Evolutionary conservation across 805 yeast species (phyloP), one percentile per base, ranked within the genome.

Genomic region (Saturnispora serradocipensis): DNA sequence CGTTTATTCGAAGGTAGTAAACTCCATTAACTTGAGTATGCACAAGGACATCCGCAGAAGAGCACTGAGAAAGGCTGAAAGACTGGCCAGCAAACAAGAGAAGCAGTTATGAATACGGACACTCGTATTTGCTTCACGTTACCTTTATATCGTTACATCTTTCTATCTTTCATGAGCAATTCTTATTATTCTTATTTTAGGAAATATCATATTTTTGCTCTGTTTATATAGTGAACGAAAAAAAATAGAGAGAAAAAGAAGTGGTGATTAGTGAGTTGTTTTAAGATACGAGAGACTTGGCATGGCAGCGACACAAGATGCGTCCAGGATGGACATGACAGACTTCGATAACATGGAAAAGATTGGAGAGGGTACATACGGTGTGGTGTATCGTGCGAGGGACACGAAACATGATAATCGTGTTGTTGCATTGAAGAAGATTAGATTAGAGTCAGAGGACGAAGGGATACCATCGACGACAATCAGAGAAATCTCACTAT

Each of bases 401-500:
- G 97, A 91, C 65, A 81, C 82, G 45, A 83, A 81, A 58, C 89
- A 91, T 65, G 86, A 89, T 59, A 91, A 91, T 70, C 78, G 97
- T n/a, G 80, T 89, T 44, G 99, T 93, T 36, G 99, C 99, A 0
- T 73, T 93, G 59, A 93, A 93, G 68, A 95, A 93, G 70, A 95
- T 93, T 67, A 80, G 98, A 53, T 72, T 93, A 49, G 99, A 93
- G 66, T 88, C 95, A 20, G 99, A 93, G 67, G 96, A 88, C 67
- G 99, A 93, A 67, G 99, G 99, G 18, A 97, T 95, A 22, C 99
- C 99, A 2, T 89, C 97, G 1, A 93, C 99, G 0, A 98, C 99
- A 5, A 93, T 93, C 53, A 77, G 99, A 61, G 99, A 93, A 66
- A 93, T 93, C 59, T 91, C 98, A 1, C 75, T 93, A 45, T 77